Percentiles rank a stretch among this genome's conserved stretches.
Conservation (phyloP, 495 filamentous ascomycete genomes). For the Oidiodendron maius region DNA sequence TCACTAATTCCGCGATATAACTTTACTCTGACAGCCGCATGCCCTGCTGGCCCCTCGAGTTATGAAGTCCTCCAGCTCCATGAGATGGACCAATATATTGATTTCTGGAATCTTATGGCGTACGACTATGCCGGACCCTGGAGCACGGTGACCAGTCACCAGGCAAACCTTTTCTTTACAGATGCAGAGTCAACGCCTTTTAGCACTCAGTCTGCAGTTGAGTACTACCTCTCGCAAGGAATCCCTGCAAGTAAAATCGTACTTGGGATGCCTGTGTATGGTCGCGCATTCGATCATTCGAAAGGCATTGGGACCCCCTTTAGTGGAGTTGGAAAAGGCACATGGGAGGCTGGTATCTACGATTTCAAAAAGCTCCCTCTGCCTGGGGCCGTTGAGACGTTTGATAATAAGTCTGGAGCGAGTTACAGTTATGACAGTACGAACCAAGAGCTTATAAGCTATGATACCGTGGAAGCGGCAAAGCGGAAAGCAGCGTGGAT, state of each 20-base stretch:
- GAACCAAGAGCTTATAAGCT: conserved; percentile 58
- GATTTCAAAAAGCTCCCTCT: conserved; percentile 62
- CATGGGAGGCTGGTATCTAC: conserved; percentile 57
- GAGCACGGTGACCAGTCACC: conserved; percentile 67
- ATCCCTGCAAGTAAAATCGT: conserved; percentile 65
- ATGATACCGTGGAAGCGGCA: conserved; percentile 61
- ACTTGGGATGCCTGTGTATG: conserved; percentile 82
- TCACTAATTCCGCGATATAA: conserved; percentile 32
- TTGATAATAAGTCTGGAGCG: conserved; percentile 47
- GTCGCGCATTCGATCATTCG: conserved; percentile 70
- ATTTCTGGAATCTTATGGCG: conserved; percentile 90
- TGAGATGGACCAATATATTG: conserved; percentile 71
- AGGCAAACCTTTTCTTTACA: conserved; percentile 70
- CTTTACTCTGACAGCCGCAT: conserved; percentile 77
- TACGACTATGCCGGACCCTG: conserved; percentile 74
- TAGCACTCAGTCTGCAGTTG: conserved; percentile 59
- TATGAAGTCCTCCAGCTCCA: conserved; percentile 63
- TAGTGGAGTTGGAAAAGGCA: conserved; percentile 40
- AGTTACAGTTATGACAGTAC: conserved; percentile 62
- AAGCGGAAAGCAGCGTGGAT: conserved; percentile 61
- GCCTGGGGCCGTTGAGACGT: conserved; percentile 36
- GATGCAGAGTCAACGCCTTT: conserved; percentile 57
- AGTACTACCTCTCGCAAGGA: conserved; percentile 58
- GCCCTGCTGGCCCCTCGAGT: conserved; percentile 53
- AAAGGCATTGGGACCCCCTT: conserved; percentile 62